These are phyloP conservation scores for Fusarium neocosmosporiellum DNA, from an alignment of 2,329 filamentous ascomycete species.

Conservation along the genomic window DNA sequence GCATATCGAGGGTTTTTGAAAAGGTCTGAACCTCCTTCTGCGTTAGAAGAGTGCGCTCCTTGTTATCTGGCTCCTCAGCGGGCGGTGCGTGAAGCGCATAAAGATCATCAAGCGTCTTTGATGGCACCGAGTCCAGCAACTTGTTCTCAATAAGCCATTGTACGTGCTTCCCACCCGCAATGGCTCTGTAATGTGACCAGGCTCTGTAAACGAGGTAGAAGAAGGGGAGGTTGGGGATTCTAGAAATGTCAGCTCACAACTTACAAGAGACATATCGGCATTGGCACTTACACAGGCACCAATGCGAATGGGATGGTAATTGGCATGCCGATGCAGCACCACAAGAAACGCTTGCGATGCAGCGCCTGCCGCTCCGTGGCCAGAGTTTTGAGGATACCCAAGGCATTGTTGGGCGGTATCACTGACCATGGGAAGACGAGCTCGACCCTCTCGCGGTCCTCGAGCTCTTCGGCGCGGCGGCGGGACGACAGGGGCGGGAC, in stretches of 20 bases:
- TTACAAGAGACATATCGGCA: neutral
- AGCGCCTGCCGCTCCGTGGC: constrained; percentile 83
- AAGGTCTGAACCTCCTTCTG: constrained; percentile 67
- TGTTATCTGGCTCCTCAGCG: constrained; percentile 34
- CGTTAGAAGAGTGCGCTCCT: constrained; percentile 57
- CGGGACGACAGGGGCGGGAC: constrained; percentile 83
- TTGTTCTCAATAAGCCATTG: constrained; percentile 82
- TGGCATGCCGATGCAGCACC: constrained; percentile 86
- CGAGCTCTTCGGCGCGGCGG: constrained; percentile 71
- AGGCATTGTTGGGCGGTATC: constrained; percentile 72
- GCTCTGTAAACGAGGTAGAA: constrained; percentile 94
- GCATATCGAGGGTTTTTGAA: constrained; percentile 72
- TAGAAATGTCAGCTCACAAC: constrained; percentile 48
- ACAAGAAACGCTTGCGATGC: constrained; percentile 81
- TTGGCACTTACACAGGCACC: constrained; percentile 80
- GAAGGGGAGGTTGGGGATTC: constrained; percentile 93
- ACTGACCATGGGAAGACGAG: constrained; percentile 81
- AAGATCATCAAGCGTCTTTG: constrained; percentile 76
- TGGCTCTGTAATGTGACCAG: constrained; percentile 91
- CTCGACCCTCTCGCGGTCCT: constrained; percentile 73
- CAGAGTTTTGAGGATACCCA: constrained; percentile 73
- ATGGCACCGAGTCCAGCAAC: constrained; percentile 74
- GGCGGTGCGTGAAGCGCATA: constrained; percentile 66
- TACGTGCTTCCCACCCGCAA: constrained; percentile 85
- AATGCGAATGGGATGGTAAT: constrained; percentile 84